phyloP scores from a whole-genome alignment of 1,284 basidiomycete species.

The Phellopilus nigrolimitatus region DNA sequence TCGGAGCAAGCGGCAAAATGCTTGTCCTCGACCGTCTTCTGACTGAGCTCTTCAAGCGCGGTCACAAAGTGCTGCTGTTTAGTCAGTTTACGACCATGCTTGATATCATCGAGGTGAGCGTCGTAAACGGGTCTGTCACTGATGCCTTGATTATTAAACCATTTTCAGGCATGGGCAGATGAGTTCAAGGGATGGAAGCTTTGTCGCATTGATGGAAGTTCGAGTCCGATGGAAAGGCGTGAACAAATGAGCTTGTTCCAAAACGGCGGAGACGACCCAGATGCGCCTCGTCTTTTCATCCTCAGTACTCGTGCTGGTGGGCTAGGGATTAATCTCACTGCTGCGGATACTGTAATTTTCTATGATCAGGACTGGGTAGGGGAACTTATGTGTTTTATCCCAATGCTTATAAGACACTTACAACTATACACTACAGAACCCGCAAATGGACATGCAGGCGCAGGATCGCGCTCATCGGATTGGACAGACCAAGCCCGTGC shows the following conservation, averaged over 20 bases:
- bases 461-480: slow-evolving; percentile 96
- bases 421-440: slow-evolving; percentile 54
- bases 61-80: slow-evolving; percentile 92
- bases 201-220: slow-evolving; percentile 89
- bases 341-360: slow-evolving; percentile 93
- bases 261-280: slow-evolving; percentile 54
- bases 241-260: slow-evolving; percentile 87
- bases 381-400: slow-evolving; percentile 14
- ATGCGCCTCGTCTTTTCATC: slow-evolving; percentile 79
- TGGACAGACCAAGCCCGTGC: slow-evolving; percentile 84
- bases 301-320: slow-evolving; percentile 93
- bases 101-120: slow-evolving; percentile 81
- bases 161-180: slow-evolving; percentile 73
- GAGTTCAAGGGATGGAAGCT: slow-evolving; percentile 77
- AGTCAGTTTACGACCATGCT: slow-evolving; percentile 96
- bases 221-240: slow-evolving; percentile 72
- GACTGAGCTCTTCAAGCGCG: slow-evolving; percentile 74
- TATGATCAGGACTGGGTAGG: slow-evolving; percentile 94
- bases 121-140: neutral
- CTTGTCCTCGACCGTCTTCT: slow-evolving; percentile 88
- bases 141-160: slow-evolving; percentile 6
- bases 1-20: slow-evolving; percentile 94
- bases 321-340: slow-evolving; percentile 86
- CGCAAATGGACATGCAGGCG: slow-evolving; percentile 95
- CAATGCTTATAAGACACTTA: slow-evolving; percentile 8